Percentiles rank a stretch among this genome's conserved stretches.
phyloP scores from a whole-genome alignment of 2,329 filamentous ascomycete genomes.

The Sordariomycetes sp. region DNA sequence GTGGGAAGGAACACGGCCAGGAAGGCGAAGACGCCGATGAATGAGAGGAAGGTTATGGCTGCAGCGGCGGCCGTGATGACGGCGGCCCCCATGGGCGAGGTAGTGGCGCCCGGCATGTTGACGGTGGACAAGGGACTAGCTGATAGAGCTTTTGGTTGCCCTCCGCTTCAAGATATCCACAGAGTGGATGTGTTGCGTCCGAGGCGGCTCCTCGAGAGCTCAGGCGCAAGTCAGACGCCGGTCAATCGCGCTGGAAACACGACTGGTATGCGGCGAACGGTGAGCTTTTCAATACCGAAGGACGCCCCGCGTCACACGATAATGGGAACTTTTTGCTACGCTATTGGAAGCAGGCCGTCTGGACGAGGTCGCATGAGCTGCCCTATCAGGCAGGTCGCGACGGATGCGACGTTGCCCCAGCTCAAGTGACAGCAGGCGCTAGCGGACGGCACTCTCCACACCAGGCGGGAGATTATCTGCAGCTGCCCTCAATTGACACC shows the following conservation, averaged over 20 bases:
- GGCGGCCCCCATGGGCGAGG: background rate
- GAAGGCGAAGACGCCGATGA: conserved; percentile 5
- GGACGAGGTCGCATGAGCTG: too few relatives aligned
- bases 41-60: background rate
- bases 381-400: too few relatives aligned
- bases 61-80: background rate
- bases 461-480: too few relatives aligned
- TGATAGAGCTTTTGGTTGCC: background rate
- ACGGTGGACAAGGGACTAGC: background rate
- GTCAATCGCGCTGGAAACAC: background rate
- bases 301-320: too few relatives aligned
- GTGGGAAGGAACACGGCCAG: conserved; percentile 17
- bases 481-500: background rate
- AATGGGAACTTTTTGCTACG: too few relatives aligned
- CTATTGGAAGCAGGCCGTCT: too few relatives aligned
- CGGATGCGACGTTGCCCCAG: too few relatives aligned
- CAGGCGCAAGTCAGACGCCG: too few relatives aligned
- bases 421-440: too few relatives aligned
- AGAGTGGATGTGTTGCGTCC: background rate
- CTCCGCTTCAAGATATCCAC: background rate
- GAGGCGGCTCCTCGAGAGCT: background rate
- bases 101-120: background rate
- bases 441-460: too few relatives aligned
- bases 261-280: background rate
- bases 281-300: too few relatives aligned